phyloP scores from a whole-genome alignment of 2,329 filamentous ascomycete genomes.

The Pseudocercospora crystallina region DNA sequence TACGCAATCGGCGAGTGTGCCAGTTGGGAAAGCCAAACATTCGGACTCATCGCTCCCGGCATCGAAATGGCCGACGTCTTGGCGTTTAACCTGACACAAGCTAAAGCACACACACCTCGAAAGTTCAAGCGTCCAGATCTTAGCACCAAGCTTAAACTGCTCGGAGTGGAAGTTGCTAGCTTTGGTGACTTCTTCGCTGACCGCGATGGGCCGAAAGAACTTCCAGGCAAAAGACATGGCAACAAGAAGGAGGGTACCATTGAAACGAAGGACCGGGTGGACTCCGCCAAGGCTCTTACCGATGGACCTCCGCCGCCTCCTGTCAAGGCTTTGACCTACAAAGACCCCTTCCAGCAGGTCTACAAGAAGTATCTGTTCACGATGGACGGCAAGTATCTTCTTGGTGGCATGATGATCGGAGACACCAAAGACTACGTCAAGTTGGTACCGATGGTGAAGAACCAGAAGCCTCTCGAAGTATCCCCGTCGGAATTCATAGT shows the following conservation, averaged over 20 bases:
- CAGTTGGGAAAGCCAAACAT: conserved; percentile 83
- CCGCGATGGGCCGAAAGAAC: conserved; percentile 71
- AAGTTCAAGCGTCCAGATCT: conserved; percentile 79
- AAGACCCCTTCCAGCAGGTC: conserved; percentile 80
- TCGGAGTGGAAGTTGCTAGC: conserved; percentile 87
- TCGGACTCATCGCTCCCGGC: conserved; percentile 83
- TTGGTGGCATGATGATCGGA: conserved; percentile 97
- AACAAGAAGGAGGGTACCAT: conserved; percentile 46
- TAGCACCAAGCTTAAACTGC: conserved; percentile 86
- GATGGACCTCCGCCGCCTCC: conserved; percentile 57
- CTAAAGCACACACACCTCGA: conserved; percentile 67
- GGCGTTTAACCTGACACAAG: conserved; percentile 85
- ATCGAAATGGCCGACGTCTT: conserved; percentile 92
- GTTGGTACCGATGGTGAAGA: conserved; percentile 82
- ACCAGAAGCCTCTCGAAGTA: conserved; percentile 73
- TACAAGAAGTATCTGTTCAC: conserved; percentile 97
- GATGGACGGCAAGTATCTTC: conserved; percentile 80
- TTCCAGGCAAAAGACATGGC: conserved; percentile 59
- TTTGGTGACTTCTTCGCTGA: conserved; percentile 95
- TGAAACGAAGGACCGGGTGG: conserved; percentile 44
- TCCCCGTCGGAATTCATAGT: conserved; percentile 81
- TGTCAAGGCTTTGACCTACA: conserved; percentile 84
- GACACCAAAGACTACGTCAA: conserved; percentile 90
- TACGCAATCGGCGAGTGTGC: conserved; percentile 92
- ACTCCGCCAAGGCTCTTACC: conserved; percentile 48